Evolutionary conservation across 495 filamentous ascomycete genomes (phyloP), one percentile per base, ranked within the genome.

Genomic region (Xeromyces bisporus): DNA sequence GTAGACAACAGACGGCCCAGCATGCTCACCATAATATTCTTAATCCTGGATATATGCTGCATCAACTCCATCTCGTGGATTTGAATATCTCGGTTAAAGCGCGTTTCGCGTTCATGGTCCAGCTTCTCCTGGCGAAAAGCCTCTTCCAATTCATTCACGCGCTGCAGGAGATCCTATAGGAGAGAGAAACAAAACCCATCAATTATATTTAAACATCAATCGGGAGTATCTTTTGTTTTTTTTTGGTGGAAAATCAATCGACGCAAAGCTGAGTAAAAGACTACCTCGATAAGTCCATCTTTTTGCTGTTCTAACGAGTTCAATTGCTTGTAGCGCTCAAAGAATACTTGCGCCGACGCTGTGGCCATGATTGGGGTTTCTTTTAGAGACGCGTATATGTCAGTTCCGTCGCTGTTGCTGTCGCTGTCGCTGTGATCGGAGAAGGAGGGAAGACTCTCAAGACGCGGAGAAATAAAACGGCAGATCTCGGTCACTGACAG

Each of bases 21-120:
- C 37, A 27, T 31, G 34, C 46, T 53, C 40, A 69, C 65, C 62
- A 67, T 67, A 31, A 65, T 54, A 39, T 45, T 48, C 39, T 63
- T 62, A 33, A 56, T 52, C 41, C 54, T 53, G 23, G 57, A 55
- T 37, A 69, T 51, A 42, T 69, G 58, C 9, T 66, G 50, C 53
- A 64, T 63, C 41, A 69, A 43, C 35, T 64, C 53, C 43, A 65
- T 62, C 39, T 69, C 65, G 36, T 62, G 60, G 21, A 63, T 40
- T 35, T 69, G 65, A 33, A 64, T 56, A 34, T 69, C 64, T 15
- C 64, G 55, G 42, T 69, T 69, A 47, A 62, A 69, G 26, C 60
- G 63, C n/a, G 55, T 64, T 39, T 69, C 64, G 21, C 65, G 59
- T 32, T 64, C 56, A 53, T 64, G 65, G 23, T 67, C 65, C 13